Evolutionary conservation across 768 basidiomycete genomes (phyloP).

Genomic region (Calocera viscosa): DNA sequence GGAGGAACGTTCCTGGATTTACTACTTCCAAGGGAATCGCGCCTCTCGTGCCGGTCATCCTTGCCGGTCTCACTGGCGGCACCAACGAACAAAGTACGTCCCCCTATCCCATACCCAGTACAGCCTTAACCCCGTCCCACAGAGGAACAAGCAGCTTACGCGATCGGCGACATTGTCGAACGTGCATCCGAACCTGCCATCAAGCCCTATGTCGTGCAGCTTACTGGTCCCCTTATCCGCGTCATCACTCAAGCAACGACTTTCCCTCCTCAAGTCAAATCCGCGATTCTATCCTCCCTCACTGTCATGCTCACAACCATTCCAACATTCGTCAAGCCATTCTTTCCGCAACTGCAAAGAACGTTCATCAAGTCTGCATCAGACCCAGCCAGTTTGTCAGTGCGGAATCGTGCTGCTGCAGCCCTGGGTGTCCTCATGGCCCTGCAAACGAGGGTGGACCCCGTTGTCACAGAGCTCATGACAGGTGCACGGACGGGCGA

Average conservation of each 20-base stretch:
- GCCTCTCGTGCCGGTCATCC: slow-evolving; percentile 73
- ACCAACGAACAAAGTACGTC: slow-evolving; percentile 69
- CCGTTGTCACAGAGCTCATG: slow-evolving; percentile 81
- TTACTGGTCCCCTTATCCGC: slow-evolving; percentile 90
- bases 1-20: slow-evolving; percentile 72
- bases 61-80: slow-evolving; percentile 85
- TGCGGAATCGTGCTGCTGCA: slow-evolving; percentile 68
- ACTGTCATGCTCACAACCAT: slow-evolving; percentile 75
- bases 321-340: slow-evolving; percentile 83
- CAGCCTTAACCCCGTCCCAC: slow-evolving; percentile 2
- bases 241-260: slow-evolving; percentile 82
- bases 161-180: slow-evolving; percentile 91
- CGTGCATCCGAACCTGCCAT: slow-evolving; percentile 71
- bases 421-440: slow-evolving; percentile 85
- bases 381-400: slow-evolving; percentile 62
- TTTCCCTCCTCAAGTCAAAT: slow-evolving; percentile 87
- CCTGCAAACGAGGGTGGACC: slow-evolving; percentile 81
- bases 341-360: slow-evolving; percentile 95
- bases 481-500: slow-evolving; percentile 45
- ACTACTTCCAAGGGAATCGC: slow-evolving; percentile 62
- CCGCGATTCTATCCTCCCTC: slow-evolving; percentile 76
- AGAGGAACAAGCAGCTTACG: slow-evolving; percentile 81
- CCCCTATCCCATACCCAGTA: neutral
- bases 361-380: slow-evolving; percentile 90
- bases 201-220: slow-evolving; percentile 90